Base-by-base conservation (phyloP, 23 red algal species). In the Cyanidioschyzon merolae region DNA sequence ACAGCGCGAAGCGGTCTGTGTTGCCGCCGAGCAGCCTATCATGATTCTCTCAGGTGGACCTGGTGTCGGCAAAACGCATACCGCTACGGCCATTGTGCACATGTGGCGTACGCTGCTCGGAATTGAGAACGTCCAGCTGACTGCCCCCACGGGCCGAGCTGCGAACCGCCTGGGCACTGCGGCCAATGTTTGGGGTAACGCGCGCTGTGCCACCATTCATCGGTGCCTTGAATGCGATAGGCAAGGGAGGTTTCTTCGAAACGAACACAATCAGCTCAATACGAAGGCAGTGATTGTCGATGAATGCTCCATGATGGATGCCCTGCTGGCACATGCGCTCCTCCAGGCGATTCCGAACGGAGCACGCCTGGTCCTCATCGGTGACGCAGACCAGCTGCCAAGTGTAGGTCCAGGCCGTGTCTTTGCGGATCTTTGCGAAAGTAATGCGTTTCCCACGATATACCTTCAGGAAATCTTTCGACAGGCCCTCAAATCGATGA, bases 401-500 rank as follows among this genome's bases (percentile, higher is more conserved):
- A 81, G 78, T 67, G 78, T 81, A 30, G 78, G 78, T 1, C 78
- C 78, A 41, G 78, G 78, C 32, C 78, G 68, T 17, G 78, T 81
- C 0, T 58, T 81, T 21, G 37, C 38, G 41, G 78, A 81, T 32
- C 40, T 81, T 0, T 81, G 78, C 25, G 35, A 29, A 0, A 71
- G 58, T 40, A 35, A 31, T 16, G 31, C 40, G 24, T 40, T 71
- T 26, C 50, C 40, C 34, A 29, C 59, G 37, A 25, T 57, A 12
- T 58, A 57, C 17, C 45, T 81, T 0, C 26, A 2, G 38, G 39
- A 2, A 15, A 57, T 58, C 0, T 81, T 81, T 34, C 40, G 78
- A 26, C 78, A 81, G 68, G 40, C 59, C 15, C 18, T 1, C 41
- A 17, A 34, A 27, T 71, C 63, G 63, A 35, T 27, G 63, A 71